Evolutionary conservation across 768 basidiomycete species (phyloP).

Genomic region (Russula sp.): DNA sequence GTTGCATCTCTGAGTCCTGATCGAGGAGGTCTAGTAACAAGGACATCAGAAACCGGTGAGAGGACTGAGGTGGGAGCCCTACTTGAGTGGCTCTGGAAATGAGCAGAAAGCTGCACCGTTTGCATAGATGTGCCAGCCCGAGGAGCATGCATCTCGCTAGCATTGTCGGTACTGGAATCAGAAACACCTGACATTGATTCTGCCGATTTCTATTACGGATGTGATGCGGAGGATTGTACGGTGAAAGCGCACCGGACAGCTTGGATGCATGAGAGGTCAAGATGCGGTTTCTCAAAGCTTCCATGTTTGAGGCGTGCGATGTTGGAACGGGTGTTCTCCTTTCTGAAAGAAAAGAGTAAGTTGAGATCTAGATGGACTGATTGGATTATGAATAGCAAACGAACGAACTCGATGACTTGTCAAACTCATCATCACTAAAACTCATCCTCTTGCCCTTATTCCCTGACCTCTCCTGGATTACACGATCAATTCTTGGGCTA

Average conservation of each 20-base stretch:
- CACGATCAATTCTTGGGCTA: conserved; percentile 22
- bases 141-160: conserved; percentile 10
- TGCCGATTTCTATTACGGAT: background rate
- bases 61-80: background rate
- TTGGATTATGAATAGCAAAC: conserved; percentile 9
- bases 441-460: conserved; percentile 23
- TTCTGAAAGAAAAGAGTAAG: background rate
- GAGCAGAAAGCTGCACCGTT: conserved; percentile 21
- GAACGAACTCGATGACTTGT: conserved; percentile 14
- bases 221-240: background rate
- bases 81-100: conserved; percentile 23
- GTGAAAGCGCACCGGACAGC: conserved; percentile 6
- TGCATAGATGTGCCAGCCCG: conserved; percentile 12
- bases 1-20: too few relatives aligned
- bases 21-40: too few relatives aligned
- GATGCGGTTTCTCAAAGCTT: conserved; percentile 19
- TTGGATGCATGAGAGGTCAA: conserved; percentile 1
- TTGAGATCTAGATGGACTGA: background rate
- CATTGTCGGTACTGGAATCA: conserved; percentile 15
- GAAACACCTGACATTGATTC: conserved; percentile 17
- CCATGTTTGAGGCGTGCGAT: conserved; percentile 18
- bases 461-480: conserved; percentile 21
- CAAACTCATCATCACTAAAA: conserved; percentile 22
- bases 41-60: background rate
- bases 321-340: conserved; percentile 1